Evolutionary conservation across 768 basidiomycete genomes (phyloP).

Genomic region (Psilocybe cubensis): DNA sequence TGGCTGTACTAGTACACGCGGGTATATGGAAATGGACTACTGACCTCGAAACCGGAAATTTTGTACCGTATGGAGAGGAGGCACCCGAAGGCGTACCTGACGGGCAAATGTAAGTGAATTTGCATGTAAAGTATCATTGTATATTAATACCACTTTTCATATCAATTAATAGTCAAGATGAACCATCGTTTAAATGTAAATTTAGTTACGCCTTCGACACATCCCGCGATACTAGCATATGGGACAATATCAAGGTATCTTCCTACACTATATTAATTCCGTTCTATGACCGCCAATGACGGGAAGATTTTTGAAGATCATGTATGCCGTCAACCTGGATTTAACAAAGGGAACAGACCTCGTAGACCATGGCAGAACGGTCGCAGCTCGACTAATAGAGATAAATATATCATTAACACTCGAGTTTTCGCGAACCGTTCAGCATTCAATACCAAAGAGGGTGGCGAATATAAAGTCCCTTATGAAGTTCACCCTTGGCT

Average conservation of each 20-base stretch:
- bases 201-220: conserved; percentile 7
- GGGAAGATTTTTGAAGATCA: not conserved
- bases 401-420: not conserved
- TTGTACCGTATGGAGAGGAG: not conserved
- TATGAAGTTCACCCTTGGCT: not conserved
- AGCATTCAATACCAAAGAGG: not conserved
- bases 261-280: not conserved
- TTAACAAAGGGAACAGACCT: not conserved
- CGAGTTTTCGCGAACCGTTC: not conserved
- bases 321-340: not conserved
- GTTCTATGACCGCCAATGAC: too few relatives aligned
- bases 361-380: not conserved
- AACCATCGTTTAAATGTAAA: conserved; percentile 2
- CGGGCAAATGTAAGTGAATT: conserved; percentile 7
- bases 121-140: not conserved
- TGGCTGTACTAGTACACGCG: not conserved
- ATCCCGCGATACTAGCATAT: not conserved
- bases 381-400: not conserved
- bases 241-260: not conserved
- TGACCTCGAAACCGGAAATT: conserved; percentile 9
- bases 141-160: too few relatives aligned
- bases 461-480: not conserved
- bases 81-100: conserved; percentile 3
- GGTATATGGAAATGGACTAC: not conserved
- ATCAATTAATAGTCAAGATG: conserved; percentile 2